phyloP scores from a whole-genome alignment of 176 grass and related monocot genomes.

The Triticum monococcum region DNA sequence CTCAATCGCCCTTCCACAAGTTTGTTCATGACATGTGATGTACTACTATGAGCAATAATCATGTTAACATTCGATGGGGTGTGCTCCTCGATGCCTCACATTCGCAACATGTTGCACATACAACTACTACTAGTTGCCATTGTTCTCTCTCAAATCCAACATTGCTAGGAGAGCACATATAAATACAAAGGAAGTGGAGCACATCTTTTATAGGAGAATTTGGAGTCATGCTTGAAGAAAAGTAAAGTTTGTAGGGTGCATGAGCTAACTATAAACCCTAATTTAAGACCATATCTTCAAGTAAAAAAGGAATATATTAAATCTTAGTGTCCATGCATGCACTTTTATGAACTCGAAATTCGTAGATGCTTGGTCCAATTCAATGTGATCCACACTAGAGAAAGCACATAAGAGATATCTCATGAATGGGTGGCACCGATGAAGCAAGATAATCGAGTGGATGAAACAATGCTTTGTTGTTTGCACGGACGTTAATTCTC shows the following conservation, averaged over 20 bases:
- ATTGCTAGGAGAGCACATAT: background rate
- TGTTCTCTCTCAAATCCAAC: background rate
- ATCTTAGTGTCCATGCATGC: background rate
- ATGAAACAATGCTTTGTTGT: too few species aligned
- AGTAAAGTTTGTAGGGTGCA: background rate
- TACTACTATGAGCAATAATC: too few species aligned
- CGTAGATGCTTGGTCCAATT: too few species aligned
- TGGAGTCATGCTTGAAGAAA: background rate
- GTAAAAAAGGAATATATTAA: background rate
- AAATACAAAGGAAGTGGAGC: background rate
- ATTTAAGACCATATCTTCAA: background rate
- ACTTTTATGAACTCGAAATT: too few species aligned
- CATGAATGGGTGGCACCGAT: too few species aligned
- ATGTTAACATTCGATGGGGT: background rate
- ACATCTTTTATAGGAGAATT: background rate
- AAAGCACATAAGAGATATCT: too few species aligned
- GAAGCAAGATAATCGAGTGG: too few species aligned
- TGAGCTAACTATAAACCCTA: background rate
- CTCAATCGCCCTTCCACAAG: too few species aligned
- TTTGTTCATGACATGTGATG: too few species aligned
- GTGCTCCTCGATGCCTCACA: background rate
- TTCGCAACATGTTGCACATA: background rate
- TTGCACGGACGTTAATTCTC: too few species aligned
- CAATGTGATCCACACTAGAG: too few species aligned
- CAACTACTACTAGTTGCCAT: background rate